Conservation (phyloP, 352 stramenopile species). For the Phytopythium delawarense region DNA sequence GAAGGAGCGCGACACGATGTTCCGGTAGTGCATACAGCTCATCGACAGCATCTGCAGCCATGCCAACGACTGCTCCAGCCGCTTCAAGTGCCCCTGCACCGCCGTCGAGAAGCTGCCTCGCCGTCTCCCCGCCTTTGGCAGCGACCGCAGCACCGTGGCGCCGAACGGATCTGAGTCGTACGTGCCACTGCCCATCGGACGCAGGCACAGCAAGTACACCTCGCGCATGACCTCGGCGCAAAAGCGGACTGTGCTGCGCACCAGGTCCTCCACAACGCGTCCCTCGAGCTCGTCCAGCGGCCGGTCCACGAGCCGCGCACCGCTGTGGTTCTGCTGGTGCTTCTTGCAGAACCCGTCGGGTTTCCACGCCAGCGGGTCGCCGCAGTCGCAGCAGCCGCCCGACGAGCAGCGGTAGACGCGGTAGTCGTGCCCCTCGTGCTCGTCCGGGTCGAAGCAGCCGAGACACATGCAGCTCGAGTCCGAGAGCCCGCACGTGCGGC, state of each 20-base stretch:
- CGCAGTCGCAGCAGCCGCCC: conserved; percentile 79
- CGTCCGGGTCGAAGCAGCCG: conserved; percentile 68
- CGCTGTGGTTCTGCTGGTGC: conserved; percentile 24
- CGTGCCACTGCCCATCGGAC: conserved; percentile 14
- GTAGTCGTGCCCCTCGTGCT: conserved; percentile 81
- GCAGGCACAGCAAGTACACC: conserved; percentile 48
- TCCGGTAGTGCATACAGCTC: conserved; percentile 67
- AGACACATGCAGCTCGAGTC: conserved; percentile 88
- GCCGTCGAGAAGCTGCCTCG: conserved; percentile 33
- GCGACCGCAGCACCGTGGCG: conserved; percentile 25
- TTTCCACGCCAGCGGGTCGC: conserved; percentile 75
- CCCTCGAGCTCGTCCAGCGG: conserved; percentile 3
- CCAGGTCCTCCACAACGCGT: conserved; percentile 32
- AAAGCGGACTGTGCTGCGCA: conserved; percentile 42
- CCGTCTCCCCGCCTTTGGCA: conserved; percentile 43
- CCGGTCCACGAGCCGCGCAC: neutral
- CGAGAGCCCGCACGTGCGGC: conserved; percentile 74
- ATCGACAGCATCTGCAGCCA: conserved; percentile 73
- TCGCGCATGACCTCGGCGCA: conserved; percentile 57
- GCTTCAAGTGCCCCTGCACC: conserved; percentile 51
- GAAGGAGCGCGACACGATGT: conserved; percentile 51
- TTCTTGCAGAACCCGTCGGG: conserved; percentile 75
- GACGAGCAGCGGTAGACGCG: conserved; percentile 79
- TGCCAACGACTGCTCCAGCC: conserved; percentile 48
- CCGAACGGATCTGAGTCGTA: conserved; percentile 29